These are phyloP conservation scores for Tolypocladium capitatum DNA, from an alignment of 2,329 filamentous ascomycete genomes.

Conservation along the genomic window DNA sequence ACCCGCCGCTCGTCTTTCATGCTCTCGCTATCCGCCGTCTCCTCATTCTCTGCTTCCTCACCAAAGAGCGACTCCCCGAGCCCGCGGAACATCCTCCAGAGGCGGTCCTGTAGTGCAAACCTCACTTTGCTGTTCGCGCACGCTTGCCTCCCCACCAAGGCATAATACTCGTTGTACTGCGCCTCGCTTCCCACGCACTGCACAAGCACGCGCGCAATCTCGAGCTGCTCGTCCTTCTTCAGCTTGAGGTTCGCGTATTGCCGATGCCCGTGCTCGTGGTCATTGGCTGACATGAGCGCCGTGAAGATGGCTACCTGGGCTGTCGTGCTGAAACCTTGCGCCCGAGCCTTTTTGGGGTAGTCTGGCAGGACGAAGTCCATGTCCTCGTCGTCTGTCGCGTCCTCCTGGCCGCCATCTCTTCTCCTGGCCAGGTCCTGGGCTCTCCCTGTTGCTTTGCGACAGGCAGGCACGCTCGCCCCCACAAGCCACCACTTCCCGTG, in stretches of 20 bases:
- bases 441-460: constrained; percentile 4
- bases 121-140: constrained; percentile 62
- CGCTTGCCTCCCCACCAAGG: constrained; percentile 65
- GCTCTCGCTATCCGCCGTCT: constrained; percentile 31
- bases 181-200: constrained; percentile 77
- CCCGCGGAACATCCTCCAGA: constrained; percentile 75
- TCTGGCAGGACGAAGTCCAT: constrained; percentile 47
- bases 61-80: constrained; percentile 72
- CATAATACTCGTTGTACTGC: constrained; percentile 87
- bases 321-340: constrained; percentile 77
- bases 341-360: constrained; percentile 56
- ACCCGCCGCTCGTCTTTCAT: constrained; percentile 36
- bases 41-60: constrained; percentile 45
- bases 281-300: constrained; percentile 71
- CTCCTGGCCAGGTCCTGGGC: constrained; percentile 8
- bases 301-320: constrained; percentile 86
- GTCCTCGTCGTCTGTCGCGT: constrained; percentile 29
- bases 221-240: constrained; percentile 73
- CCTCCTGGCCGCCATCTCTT: constrained; percentile 7
- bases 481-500: constrained; percentile 98
- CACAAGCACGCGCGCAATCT: constrained; percentile 77
- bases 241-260: constrained; percentile 71
- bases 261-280: constrained; percentile 71
- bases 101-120: constrained; percentile 74
- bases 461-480: constrained; percentile 71